Evolutionary conservation across 2,329 filamentous ascomycete genomes (phyloP).

Genomic region (Diaporthe sp.): DNA sequence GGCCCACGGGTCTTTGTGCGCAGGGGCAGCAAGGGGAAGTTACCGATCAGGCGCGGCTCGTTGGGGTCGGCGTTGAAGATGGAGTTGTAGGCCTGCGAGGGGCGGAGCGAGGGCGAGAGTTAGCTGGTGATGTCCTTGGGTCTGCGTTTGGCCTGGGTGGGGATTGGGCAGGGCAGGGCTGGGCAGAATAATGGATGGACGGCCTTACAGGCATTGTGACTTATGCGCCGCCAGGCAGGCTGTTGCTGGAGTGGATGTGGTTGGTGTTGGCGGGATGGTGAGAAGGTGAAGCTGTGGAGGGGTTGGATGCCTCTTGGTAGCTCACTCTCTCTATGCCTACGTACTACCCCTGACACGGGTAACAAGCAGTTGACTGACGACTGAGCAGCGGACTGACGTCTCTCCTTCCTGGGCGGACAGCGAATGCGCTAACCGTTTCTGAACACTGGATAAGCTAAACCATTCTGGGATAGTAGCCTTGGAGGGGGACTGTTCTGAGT

Average conservation of each 20-base stretch:
- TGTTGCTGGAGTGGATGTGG: slow-evolving; percentile 38
- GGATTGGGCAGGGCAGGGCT: not conserved
- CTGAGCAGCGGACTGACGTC: slow-evolving; percentile 30
- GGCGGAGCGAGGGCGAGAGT: slow-evolving; percentile 32
- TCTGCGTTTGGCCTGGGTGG: not conserved
- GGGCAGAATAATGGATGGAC: not conserved
- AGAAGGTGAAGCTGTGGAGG: slow-evolving; percentile 20
- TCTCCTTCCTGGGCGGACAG: slow-evolving; percentile 8
- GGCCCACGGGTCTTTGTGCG: slow-evolving; percentile 97
- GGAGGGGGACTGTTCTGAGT: not conserved
- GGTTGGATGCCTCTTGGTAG: slow-evolving; percentile 30
- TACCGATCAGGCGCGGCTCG: slow-evolving; percentile 75
- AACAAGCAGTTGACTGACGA: slow-evolving; percentile 26
- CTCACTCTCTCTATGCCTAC: slow-evolving; percentile 13
- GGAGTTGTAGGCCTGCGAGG: slow-evolving; percentile 89
- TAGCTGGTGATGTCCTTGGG: slow-evolving; percentile 14
- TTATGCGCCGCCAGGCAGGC: slow-evolving; percentile 36
- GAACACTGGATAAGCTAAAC: not conserved
- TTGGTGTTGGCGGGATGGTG: not conserved
- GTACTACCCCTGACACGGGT: slow-evolving; percentile 28
- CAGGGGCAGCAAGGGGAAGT: slow-evolving; percentile 94
- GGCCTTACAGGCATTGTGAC: slow-evolving; percentile 43
- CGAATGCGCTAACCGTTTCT: slow-evolving; percentile 5
- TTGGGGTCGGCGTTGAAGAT: slow-evolving; percentile 91
- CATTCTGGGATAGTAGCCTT: not conserved